phyloP scores from a whole-genome alignment of 129 eudicot genomes.

The Rutidosis leptorrhynchoides region DNA sequence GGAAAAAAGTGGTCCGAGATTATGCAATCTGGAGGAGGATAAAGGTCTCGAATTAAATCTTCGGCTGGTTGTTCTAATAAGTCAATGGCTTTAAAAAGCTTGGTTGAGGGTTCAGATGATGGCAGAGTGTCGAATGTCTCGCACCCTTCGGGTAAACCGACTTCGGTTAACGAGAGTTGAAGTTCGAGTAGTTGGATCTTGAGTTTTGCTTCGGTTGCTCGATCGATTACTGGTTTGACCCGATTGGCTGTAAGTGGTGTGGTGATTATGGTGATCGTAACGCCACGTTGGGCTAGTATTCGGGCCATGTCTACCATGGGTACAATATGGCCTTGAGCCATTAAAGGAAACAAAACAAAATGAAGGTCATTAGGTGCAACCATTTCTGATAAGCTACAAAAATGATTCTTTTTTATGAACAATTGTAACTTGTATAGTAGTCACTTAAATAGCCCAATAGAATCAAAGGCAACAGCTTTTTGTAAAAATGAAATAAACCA shows the following conservation, averaged over 20 bases:
- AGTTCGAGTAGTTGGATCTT: conserved; percentile 30
- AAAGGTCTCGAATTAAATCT: conserved; percentile 23
- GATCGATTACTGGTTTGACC: conserved; percentile 25
- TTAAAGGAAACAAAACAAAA: conserved; percentile 41
- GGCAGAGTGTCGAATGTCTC: conserved; percentile 46
- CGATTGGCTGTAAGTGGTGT: conserved; percentile 37
- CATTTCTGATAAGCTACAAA: conserved; percentile 9
- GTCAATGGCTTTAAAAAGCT: conserved; percentile 28
- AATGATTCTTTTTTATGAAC: conserved; percentile 7
- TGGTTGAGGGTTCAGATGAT: not conserved
- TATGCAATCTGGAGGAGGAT: conserved; percentile 50
- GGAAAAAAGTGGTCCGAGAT: conserved; percentile 41
- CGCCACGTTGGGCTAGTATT: conserved; percentile 46
- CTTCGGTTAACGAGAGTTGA: conserved; percentile 27
- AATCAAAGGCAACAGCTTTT: not conserved
- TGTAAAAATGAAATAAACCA: conserved; percentile 1
- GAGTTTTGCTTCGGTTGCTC: conserved; percentile 34
- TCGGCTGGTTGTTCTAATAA: conserved; percentile 41
- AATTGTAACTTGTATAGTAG: not conserved
- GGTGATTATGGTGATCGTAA: conserved; percentile 38
- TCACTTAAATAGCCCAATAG: not conserved
- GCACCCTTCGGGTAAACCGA: conserved; percentile 47
- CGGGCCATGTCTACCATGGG: conserved; percentile 53
- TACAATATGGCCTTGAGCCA: conserved; percentile 57
- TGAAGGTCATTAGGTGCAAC: conserved; percentile 28